These are phyloP conservation scores for Takashimella koratensis DNA, from an alignment of 1,284 basidiomycete genomes.

Conservation along the genomic window DNA sequence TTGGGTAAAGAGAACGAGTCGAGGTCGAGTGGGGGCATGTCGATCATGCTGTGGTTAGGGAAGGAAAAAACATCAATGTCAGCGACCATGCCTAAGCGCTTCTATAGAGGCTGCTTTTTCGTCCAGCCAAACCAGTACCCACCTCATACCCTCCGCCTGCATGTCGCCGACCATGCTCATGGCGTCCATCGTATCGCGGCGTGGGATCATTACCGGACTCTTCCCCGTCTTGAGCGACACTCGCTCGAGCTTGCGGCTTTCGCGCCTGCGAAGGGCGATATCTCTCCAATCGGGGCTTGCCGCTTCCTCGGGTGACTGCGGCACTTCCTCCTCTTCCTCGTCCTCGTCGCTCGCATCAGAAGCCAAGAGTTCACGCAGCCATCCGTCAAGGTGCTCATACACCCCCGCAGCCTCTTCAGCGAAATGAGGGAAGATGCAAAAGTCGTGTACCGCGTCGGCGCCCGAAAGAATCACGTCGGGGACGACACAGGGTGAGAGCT, in stretches of 20 bases:
- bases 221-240: constrained; percentile 12
- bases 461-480: constrained; percentile 23
- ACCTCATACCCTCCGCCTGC: constrained; percentile 29
- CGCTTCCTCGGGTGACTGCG: constrained; percentile 5
- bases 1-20: constrained; percentile 4
- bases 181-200: constrained; percentile 25
- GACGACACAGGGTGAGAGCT: background rate
- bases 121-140: constrained; percentile 5
- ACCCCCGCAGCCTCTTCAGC: constrained; percentile 31
- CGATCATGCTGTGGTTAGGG: constrained; percentile 19
- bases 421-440: constrained; percentile 44
- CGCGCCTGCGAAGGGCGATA: constrained; percentile 4
- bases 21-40: constrained; percentile 20
- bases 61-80: background rate
- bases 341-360: constrained; percentile 14
- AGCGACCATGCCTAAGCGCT: too few relatives aligned
- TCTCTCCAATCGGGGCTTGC: constrained; percentile 5
- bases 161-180: constrained; percentile 31
- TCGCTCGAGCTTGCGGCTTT: background rate
- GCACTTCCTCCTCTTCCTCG: constrained; percentile 5
- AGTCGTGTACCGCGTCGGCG: constrained; percentile 41
- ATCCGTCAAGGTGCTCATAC: constrained; percentile 37
- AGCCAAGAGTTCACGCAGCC: constrained; percentile 32
- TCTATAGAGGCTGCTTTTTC: too few relatives aligned
- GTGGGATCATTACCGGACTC: constrained; percentile 25